Conservation (phyloP, 768 basidiomycete species). For the Artomyces pyxidatus region DNA sequence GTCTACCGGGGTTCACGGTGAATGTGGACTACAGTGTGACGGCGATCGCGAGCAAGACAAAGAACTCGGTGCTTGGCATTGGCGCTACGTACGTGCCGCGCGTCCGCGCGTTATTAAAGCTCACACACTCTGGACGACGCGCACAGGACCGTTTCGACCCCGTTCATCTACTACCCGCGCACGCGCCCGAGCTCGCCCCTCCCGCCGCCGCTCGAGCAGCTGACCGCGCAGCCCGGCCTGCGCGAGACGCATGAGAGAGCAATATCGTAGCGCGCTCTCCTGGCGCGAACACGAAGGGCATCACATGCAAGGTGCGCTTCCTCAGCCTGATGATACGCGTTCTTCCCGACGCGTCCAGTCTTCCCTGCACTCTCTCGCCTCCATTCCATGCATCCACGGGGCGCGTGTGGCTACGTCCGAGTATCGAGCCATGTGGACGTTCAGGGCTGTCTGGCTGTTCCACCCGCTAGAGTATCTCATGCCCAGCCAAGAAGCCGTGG, state of each 20-base stretch:
- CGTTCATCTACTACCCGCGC: conserved; percentile 60
- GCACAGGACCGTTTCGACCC: conserved; percentile 44
- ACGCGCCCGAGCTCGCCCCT: conserved; percentile 48
- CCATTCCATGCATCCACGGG: too few relatives aligned
- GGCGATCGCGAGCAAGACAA: conserved; percentile 45
- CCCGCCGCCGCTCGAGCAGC: conserved; percentile 35
- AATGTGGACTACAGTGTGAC: conserved; percentile 54
- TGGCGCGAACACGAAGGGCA: background rate
- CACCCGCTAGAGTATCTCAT: too few relatives aligned
- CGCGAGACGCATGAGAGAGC: conserved; percentile 40
- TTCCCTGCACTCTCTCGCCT: too few relatives aligned
- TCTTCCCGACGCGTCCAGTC: too few relatives aligned
- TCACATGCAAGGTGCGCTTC: background rate
- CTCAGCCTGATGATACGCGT: background rate
- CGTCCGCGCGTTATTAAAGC: too few relatives aligned
- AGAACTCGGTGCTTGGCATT: conserved; percentile 44
- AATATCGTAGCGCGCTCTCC: conserved; percentile 18
- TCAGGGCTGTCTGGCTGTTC: too few relatives aligned
- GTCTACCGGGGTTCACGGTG: conserved; percentile 66
- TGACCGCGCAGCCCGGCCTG: conserved; percentile 31
- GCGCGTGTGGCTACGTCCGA: too few relatives aligned
- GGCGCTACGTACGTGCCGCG: too few relatives aligned
- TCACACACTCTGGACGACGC: too few relatives aligned
- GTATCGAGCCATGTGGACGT: too few relatives aligned
- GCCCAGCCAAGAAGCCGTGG: too few relatives aligned